phyloP scores from a whole-genome alignment of 2,329 filamentous ascomycete species.

The Erysiphe pulchra region DNA sequence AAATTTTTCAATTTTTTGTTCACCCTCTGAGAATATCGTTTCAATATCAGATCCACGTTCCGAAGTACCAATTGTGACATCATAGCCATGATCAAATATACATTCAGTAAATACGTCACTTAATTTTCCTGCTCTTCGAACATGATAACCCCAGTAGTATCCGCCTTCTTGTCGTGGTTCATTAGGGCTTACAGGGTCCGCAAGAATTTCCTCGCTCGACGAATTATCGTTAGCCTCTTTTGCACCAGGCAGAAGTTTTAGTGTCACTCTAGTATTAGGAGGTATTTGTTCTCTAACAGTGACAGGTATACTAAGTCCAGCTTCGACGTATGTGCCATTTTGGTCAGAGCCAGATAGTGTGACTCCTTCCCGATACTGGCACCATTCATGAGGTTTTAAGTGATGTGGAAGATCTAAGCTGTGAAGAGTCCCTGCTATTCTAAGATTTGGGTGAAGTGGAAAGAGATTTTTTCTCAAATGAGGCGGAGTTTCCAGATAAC shows the following conservation, averaged over 20 bases:
- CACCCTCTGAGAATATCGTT: constrained; percentile 8
- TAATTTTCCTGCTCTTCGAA: constrained; percentile 39
- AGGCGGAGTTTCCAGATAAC: constrained; percentile 63
- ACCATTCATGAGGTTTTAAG: constrained; percentile 49
- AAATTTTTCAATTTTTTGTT: constrained; percentile 19
- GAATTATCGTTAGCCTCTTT: constrained; percentile 15
- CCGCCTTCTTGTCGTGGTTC: constrained; percentile 48
- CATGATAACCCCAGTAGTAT: constrained; percentile 68
- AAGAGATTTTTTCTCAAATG: constrained; percentile 57
- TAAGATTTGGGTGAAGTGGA: constrained; percentile 52
- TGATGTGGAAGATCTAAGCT: constrained; percentile 73
- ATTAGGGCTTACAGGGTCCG: constrained; percentile 38
- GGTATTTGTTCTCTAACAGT: constrained; percentile 25
- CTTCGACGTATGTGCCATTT: constrained; percentile 27
- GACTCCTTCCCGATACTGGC: constrained; percentile 56
- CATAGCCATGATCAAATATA: constrained; percentile 52
- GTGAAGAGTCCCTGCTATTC: constrained; percentile 45
- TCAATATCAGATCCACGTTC: constrained; percentile 33
- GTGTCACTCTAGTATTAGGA: constrained; percentile 44
- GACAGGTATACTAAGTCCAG: constrained; percentile 28
- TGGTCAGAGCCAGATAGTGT: constrained; percentile 23
- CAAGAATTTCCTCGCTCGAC: constrained; percentile 12
- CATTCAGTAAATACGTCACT: constrained; percentile 56
- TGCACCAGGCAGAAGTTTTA: constrained; percentile 29
- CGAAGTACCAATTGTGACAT: constrained; percentile 60